phyloP scores from a whole-genome alignment of 2,329 filamentous ascomycete genomes.

The Aspergillus felis region DNA sequence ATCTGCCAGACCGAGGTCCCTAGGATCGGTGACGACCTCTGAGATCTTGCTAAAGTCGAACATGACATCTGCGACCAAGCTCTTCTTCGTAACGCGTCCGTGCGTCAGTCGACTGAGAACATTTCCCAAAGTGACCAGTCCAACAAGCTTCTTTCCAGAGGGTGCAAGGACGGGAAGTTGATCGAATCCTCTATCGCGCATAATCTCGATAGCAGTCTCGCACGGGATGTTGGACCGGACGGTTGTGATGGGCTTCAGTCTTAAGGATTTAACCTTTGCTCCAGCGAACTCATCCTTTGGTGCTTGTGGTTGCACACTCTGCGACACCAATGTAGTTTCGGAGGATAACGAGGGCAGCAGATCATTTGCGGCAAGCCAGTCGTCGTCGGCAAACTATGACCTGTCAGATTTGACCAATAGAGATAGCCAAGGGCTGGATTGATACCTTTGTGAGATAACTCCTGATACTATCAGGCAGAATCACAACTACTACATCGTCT shows the following conservation, averaged over 20 bases:
- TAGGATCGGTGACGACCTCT: constrained; percentile 86
- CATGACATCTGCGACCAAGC: constrained; percentile 83
- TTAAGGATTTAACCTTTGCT: constrained; percentile 75
- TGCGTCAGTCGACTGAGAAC: constrained; percentile 84
- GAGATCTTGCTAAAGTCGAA: constrained; percentile 87
- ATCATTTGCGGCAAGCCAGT: constrained; percentile 96
- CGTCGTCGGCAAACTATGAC: constrained; percentile 81
- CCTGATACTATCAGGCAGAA: constrained; percentile 92
- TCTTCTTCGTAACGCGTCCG: constrained; percentile 70
- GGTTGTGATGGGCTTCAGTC: constrained; percentile 90
- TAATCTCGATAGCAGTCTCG: constrained; percentile 88
- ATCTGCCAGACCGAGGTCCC: constrained; percentile 51
- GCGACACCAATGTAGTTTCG: constrained; percentile 32
- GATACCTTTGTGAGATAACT: constrained; percentile 85
- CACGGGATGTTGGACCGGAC: constrained; percentile 68
- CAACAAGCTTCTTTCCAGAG: constrained; percentile 70
- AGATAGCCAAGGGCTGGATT: constrained; percentile 1
- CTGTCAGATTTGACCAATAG: constrained; percentile 9
- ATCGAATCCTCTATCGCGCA: constrained; percentile 97
- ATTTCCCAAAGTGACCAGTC: constrained; percentile 91
- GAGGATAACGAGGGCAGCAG: constrained; percentile 65
- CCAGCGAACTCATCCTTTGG: constrained; percentile 66
- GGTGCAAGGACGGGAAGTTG: constrained; percentile 84
- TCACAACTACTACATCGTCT: constrained; percentile 82
- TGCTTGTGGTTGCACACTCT: constrained; percentile 32